Percentiles rank a stretch among this genome's conserved stretches.
Conservation (phyloP, 345 rosid species). For the Ricinus communis region DNA sequence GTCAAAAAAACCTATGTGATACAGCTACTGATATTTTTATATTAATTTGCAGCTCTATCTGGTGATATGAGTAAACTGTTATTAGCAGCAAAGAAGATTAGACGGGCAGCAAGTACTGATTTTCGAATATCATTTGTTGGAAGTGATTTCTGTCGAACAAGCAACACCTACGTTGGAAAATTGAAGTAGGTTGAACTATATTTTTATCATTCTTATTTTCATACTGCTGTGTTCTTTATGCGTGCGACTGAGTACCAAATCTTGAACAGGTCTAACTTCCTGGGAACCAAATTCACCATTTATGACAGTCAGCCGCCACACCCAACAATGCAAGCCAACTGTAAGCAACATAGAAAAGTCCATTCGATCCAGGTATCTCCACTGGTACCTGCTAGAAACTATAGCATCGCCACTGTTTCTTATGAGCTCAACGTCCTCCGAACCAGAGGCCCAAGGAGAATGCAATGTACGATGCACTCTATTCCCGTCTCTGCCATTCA, state of each 20-base stretch:
- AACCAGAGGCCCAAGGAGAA: conserved; percentile 90
- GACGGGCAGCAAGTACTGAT: conserved; percentile 64
- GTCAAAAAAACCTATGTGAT: too few relatives aligned
- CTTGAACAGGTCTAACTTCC: conserved; percentile 77
- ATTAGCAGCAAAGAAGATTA: conserved; percentile 78
- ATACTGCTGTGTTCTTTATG: conserved; percentile 2
- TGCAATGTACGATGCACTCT: conserved; percentile 69
- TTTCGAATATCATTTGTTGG: conserved; percentile 69
- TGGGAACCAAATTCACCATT: conserved; percentile 85
- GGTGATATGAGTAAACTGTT: conserved; percentile 75
- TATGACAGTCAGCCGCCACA: conserved; percentile 60
- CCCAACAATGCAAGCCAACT: conserved; percentile 31
- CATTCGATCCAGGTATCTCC: conserved; percentile 49
- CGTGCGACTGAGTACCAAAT: conserved; percentile 15
- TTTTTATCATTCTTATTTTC: conserved; percentile 4
- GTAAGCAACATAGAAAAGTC: conserved; percentile 30
- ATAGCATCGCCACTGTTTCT: conserved; percentile 51
- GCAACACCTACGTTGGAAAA: conserved; percentile 64
- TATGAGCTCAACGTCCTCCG: conserved; percentile 83
- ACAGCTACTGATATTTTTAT: conserved; percentile 6
- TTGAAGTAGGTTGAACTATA: conserved; percentile 47
- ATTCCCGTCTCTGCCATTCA: conserved; percentile 63
- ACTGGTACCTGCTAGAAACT: conserved; percentile 37
- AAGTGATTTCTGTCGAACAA: conserved; percentile 62
- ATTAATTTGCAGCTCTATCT: conserved; percentile 51